These are phyloP conservation scores for Lodderomyces parapsilosis DNA, from an alignment of 1,139 yeast species.

Conservation along the genomic window DNA sequence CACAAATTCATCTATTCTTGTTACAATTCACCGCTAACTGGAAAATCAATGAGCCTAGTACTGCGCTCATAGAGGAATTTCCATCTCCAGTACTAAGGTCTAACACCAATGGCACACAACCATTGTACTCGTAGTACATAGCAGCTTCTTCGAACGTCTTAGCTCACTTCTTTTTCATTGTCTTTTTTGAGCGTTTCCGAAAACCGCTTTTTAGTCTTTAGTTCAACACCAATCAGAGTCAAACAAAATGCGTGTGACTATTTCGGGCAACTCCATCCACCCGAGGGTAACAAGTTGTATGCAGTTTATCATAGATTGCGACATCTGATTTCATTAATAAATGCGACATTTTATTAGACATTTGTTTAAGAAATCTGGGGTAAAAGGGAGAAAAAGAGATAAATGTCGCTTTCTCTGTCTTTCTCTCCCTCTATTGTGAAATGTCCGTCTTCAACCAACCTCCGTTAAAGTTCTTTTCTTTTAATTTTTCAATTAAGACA, in stretches of 20 bases:
- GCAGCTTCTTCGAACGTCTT: no score
- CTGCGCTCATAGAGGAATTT: no score
- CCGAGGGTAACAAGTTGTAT: not conserved
- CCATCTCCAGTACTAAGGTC: no score
- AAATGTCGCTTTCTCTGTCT: not conserved
- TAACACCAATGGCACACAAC: no score
- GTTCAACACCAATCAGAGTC: constrained; percentile 1
- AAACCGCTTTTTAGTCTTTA: not conserved
- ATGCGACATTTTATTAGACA: constrained; percentile 1
- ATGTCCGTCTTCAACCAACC: constrained; percentile 1
- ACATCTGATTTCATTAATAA: not conserved
- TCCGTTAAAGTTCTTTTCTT: not conserved
- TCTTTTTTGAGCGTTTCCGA: not conserved
- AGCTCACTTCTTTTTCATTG: no score
- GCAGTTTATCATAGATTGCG: not conserved
- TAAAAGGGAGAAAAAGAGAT: not conserved
- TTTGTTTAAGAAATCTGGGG: constrained; percentile 1
- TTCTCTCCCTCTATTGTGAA: not conserved
- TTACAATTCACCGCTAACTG: no score
- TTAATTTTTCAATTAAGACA: not conserved
- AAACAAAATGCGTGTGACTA: not conserved
- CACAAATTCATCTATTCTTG: no score
- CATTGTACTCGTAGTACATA: no score
- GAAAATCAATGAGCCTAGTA: no score
- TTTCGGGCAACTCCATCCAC: constrained; percentile 2